Conservation (phyloP, 1,284 basidiomycete species). For the Chiua sp. region DNA sequence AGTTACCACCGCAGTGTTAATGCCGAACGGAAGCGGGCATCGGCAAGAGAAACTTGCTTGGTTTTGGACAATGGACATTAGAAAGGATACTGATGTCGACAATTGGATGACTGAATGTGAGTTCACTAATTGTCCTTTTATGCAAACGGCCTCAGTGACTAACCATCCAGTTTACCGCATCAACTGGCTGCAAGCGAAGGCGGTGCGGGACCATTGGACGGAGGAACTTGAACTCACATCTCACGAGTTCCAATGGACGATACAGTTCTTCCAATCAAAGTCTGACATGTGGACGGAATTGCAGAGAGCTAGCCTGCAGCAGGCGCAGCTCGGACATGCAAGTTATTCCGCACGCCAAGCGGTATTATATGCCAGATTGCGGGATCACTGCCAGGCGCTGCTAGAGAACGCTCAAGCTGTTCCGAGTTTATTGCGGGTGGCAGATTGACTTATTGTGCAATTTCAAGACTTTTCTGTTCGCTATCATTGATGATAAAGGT, state of each 20-base stretch:
- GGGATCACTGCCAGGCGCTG: too few relatives aligned
- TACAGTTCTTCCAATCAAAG: not conserved
- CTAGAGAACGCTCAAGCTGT: too few relatives aligned
- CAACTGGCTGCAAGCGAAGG: not conserved
- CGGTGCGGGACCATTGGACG: not conserved
- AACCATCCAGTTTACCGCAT: not conserved
- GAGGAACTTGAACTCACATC: not conserved
- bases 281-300: not conserved
- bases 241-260: not conserved
- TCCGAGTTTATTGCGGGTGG: too few relatives aligned
- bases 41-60: not conserved
- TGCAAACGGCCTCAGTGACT: too few relatives aligned
- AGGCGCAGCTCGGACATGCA: not conserved
- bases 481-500: too few relatives aligned
- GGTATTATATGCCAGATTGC: too few relatives aligned
- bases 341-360: not conserved
- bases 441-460: too few relatives aligned
- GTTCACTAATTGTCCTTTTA: not conserved
- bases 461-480: too few relatives aligned
- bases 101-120: conserved; percentile 8
- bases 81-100: not conserved
- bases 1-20: not conserved
- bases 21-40: not conserved
- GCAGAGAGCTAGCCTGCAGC: too few relatives aligned
- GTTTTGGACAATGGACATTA: conserved; percentile 1